Conservation (phyloP, 129 eudicot genomes). For the Flaveria brownii region DNA sequence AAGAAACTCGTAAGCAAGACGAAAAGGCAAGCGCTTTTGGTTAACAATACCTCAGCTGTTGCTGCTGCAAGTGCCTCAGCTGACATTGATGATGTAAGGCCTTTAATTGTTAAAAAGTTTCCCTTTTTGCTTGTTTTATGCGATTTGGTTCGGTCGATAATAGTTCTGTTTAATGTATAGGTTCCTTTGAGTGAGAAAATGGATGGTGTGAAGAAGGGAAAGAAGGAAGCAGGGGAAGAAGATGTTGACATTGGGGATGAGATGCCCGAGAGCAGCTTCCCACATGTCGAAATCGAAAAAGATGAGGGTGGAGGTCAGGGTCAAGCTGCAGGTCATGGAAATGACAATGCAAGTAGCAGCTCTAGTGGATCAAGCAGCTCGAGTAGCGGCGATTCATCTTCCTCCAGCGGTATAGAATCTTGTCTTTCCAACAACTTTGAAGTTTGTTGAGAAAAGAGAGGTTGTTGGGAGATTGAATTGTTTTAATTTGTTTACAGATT, state of each 20-base stretch:
- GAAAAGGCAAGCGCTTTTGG: conserved; percentile 72
- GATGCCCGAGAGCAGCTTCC: conserved; percentile 75
- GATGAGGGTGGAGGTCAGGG: conserved; percentile 61
- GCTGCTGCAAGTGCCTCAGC: conserved; percentile 5
- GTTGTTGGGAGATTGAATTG: conserved; percentile 25
- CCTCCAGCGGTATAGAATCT: conserved; percentile 86
- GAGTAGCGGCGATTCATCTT: conserved; percentile 87
- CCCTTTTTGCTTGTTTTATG: not conserved
- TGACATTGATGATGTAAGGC: conserved; percentile 65
- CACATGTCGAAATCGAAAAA: conserved; percentile 87
- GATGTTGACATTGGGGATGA: conserved; percentile 93
- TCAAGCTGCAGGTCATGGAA: conserved; percentile 36
- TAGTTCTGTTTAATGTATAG: conserved; percentile 27
- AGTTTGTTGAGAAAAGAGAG: conserved; percentile 13
- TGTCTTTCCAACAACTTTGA: conserved; percentile 31
- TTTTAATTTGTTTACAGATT: conserved; percentile 65
- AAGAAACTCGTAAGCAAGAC: conserved; percentile 85
- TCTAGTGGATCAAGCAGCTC: conserved; percentile 93
- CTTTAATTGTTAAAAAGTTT: not conserved
- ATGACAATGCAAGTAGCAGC: conserved; percentile 60
- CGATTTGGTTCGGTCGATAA: not conserved
- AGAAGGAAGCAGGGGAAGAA: conserved; percentile 68
- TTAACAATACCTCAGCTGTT: conserved; percentile 32
- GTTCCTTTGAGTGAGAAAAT: conserved; percentile 47
- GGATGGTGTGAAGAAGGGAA: conserved; percentile 50